Percentiles rank a stretch among this genome's conserved stretches.
Evolutionary conservation across 225 moss, liverwort and hornwort species (phyloP).

Genomic region (Sphagnum tenellum): DNA sequence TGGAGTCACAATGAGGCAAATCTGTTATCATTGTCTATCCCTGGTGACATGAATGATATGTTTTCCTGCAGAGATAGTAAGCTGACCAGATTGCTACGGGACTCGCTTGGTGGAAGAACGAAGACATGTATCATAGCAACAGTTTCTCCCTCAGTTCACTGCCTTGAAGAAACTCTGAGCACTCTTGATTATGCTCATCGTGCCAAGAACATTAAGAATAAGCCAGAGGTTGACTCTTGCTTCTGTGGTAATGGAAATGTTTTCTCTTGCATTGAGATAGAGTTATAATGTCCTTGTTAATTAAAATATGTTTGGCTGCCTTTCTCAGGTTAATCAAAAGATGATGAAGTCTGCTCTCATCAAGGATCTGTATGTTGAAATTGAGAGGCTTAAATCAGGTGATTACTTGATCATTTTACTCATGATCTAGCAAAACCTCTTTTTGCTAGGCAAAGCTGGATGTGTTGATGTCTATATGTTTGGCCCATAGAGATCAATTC

Average conservation of each 20-base stretch:
- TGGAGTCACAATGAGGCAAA: background rate
- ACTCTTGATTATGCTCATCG: slow-evolving; percentile 95
- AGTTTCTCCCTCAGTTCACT: slow-evolving; percentile 85
- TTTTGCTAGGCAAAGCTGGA: too few species aligned
- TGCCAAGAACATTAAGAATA: slow-evolving; percentile 92
- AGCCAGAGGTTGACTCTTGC: slow-evolving; percentile 54
- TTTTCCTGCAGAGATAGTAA: slow-evolving; percentile 74
- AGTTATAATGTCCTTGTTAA: background rate
- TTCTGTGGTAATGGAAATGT: too few species aligned
- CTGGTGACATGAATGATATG: background rate
- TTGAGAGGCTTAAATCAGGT: slow-evolving; percentile 89
- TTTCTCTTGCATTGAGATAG: background rate
- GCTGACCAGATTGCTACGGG: slow-evolving; percentile 82
- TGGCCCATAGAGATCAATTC: too few species aligned
- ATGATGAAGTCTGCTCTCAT: slow-evolving; percentile 95
- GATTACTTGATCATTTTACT: background rate
- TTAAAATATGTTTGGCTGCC: background rate
- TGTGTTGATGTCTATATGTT: too few species aligned
- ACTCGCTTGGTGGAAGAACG: slow-evolving; percentile 91
- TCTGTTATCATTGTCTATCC: too few species aligned
- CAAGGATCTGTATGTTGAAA: slow-evolving; percentile 88
- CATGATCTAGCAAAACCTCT: too few species aligned
- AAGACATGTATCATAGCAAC: slow-evolving; percentile 99
- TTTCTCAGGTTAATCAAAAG: slow-evolving; percentile 77
- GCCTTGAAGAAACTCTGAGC: slow-evolving; percentile 89